Evolutionary conservation across 108 stramenopile species (phyloP).

Genomic region (Cyclotella choctawhatcheeana): DNA sequence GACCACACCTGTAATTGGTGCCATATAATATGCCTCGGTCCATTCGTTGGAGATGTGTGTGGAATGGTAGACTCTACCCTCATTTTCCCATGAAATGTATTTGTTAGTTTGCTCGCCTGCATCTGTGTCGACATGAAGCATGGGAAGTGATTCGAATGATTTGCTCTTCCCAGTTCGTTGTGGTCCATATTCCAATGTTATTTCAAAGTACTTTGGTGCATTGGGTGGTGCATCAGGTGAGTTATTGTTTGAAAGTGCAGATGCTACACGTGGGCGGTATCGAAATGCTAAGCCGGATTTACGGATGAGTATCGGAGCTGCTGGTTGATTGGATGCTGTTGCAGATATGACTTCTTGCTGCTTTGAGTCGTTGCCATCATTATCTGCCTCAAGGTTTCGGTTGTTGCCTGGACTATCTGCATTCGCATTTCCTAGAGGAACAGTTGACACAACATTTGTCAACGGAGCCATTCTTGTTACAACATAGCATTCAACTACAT

Average conservation of each 20-base stretch:
- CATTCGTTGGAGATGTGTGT: conserved; percentile 64
- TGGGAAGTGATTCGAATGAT: conserved; percentile 65
- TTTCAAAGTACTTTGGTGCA: conserved; percentile 57
- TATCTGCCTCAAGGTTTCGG: not conserved
- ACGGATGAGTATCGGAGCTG: conserved; percentile 57
- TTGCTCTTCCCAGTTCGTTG: conserved; percentile 59
- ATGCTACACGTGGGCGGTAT: conserved; percentile 59
- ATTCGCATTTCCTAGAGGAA: conserved; percentile 24
- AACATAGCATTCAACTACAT: conserved; percentile 82
- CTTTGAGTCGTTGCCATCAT: not conserved
- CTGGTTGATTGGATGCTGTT: conserved; percentile 15
- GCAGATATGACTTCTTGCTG: conserved; percentile 1
- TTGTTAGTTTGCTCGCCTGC: conserved; percentile 25
- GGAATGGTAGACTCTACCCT: conserved; percentile 68
- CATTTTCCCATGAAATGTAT: conserved; percentile 77
- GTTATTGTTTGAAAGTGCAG: conserved; percentile 14
- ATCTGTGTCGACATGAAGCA: conserved; percentile 49
- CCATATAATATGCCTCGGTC: conserved; percentile 80
- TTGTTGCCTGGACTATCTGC: no score
- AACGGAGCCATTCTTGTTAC: conserved; percentile 64
- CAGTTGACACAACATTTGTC: conserved; percentile 38
- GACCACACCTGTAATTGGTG: conserved; percentile 81
- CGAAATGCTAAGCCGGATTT: conserved; percentile 78
- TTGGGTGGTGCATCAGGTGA: conserved; percentile 2
- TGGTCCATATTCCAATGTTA: conserved; percentile 88